Conservation (phyloP, 2,329 filamentous ascomycete genomes). For the Diaporthe nobilis region DNA sequence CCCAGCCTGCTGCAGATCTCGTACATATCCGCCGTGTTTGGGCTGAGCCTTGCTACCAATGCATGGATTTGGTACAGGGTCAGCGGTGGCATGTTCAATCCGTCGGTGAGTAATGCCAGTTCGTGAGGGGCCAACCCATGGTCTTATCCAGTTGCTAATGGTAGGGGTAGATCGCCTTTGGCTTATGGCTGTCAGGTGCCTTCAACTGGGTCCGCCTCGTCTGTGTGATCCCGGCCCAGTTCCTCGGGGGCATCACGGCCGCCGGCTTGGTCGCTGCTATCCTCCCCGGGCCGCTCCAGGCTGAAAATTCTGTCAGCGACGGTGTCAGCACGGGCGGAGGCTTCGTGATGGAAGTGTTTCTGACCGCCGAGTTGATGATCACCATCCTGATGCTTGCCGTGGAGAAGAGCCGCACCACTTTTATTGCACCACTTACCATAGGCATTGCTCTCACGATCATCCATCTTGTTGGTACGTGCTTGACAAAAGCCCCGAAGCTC, state of each 20-base stretch:
- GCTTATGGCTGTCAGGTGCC: slow-evolving; percentile 60
- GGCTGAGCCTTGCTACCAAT: slow-evolving; percentile 32
- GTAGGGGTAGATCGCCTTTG: slow-evolving; percentile 53
- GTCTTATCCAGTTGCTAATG: not conserved
- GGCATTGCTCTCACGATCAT: slow-evolving; percentile 11
- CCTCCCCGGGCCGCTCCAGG: slow-evolving; percentile 53
- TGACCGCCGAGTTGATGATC: slow-evolving; percentile 65
- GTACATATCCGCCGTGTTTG: slow-evolving; percentile 41
- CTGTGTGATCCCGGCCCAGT: slow-evolving; percentile 45
- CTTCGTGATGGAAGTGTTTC: slow-evolving; percentile 67
- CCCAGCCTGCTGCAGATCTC: slow-evolving; percentile 34
- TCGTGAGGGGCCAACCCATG: no score
- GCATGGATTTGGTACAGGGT: slow-evolving; percentile 34
- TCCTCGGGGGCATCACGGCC: slow-evolving; percentile 55
- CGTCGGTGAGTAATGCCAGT: not conserved
- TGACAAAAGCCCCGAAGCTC: rapidly evolving
- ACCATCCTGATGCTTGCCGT: slow-evolving; percentile 70
- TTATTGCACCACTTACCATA: slow-evolving; percentile 43
- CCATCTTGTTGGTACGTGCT: slow-evolving; percentile 28
- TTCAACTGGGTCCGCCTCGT: slow-evolving; percentile 57
- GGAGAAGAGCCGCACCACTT: slow-evolving; percentile 73
- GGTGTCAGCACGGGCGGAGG: slow-evolving; percentile 60
- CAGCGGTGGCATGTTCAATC: slow-evolving; percentile 38
- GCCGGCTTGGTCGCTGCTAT: slow-evolving; percentile 59
- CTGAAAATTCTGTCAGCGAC: slow-evolving; percentile 59